These are phyloP conservation scores for Boletus edulis DNA, from an alignment of 768 basidiomycete genomes.

Conservation along the genomic window DNA sequence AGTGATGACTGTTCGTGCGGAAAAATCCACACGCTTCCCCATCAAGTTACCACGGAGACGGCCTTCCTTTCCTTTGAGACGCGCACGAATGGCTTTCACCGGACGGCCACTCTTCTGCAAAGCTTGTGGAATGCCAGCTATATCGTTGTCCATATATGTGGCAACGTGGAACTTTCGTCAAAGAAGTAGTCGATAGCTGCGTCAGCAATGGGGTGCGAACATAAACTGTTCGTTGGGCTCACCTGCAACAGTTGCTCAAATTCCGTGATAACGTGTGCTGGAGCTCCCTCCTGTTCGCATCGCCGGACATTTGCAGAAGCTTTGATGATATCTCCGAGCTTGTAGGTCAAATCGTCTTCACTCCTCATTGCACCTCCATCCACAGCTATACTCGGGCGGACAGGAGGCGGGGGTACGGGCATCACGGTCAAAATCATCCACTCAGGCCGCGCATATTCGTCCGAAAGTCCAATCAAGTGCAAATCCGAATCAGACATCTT, in stretches of 20 bases:
- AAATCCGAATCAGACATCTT: slow-evolving; percentile 93
- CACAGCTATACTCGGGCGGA: slow-evolving; percentile 95
- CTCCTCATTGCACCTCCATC: slow-evolving; percentile 96
- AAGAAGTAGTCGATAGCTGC: background rate
- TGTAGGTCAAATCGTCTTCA: slow-evolving; percentile 98
- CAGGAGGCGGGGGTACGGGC: slow-evolving; percentile 96
- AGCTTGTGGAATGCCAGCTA: slow-evolving; percentile 96
- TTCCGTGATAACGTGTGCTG: slow-evolving; percentile 92
- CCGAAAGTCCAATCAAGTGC: slow-evolving; percentile 85
- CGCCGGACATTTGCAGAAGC: slow-evolving; percentile 89
- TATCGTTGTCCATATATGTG: slow-evolving; percentile 99
- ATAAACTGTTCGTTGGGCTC: slow-evolving; percentile 15
- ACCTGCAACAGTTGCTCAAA: slow-evolving; percentile 96
- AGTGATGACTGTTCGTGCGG: slow-evolving; percentile 97
- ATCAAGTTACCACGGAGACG: slow-evolving; percentile 96
- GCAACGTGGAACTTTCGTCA: slow-evolving; percentile 87
- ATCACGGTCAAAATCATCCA: slow-evolving; percentile 99
- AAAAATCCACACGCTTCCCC: slow-evolving; percentile 99
- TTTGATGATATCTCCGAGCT: slow-evolving; percentile 95
- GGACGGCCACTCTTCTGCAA: slow-evolving; percentile 96
- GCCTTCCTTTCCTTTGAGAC: slow-evolving; percentile 98
- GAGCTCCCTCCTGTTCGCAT: slow-evolving; percentile 95
- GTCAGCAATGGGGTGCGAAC: background rate
- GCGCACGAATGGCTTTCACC: slow-evolving; percentile 96
- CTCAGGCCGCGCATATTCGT: slow-evolving; percentile 94